Base-by-base conservation (phyloP, 192 early-diverging fungal genomes). In the Fimicolochytrium jonesii region DNA sequence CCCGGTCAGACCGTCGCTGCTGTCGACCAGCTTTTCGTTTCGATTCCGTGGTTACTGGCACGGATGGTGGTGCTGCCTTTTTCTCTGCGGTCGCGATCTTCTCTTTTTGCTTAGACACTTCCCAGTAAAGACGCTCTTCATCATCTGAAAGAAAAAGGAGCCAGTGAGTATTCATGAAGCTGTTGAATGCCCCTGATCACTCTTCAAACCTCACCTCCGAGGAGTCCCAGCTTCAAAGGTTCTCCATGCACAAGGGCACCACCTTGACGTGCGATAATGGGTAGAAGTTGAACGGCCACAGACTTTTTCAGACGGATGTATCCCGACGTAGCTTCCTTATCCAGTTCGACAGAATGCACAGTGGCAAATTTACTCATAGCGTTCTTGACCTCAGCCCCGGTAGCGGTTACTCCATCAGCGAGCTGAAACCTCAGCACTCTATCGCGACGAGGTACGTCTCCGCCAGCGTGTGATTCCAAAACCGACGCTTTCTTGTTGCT, bases 91-190 rank as follows among this genome's bases (percentile, higher is more conserved):
- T 28, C 10, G 41, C 57, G 11, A 25, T 30, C 26, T 62, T 30
- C 10, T 32, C 60, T 10, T 51, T 48, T 25, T 49, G 18, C 34
- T 23, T n/a, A 29, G 30, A 17, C 9, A 66, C 64, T 20, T 30
- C 35, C 64, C 64, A 66, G 37, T 58, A 66, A 11, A 66, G 56
- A 17, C 64, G 23, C 23, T 66, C 64, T 66, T 66, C 64, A 17
- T 66, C 64, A 6, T 36, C 61, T 54, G 51, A 50, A 17, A 2
- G 39, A 39, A 20, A 11, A 45, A 25, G 1, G n/a, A 13, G 3
- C n/a, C 34, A 36, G 25, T n/a, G 13, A 57, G 39, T 10, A 57
- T 5, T 5, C 15, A 15, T 18, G 34, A 55, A 36, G 23, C 10
- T 39, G 37, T 29, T 20, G 3, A 11, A 4, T 25, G 17, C 2